Base-by-base conservation (phyloP, 257 asterid species). In the Cordia subcordata region DNA sequence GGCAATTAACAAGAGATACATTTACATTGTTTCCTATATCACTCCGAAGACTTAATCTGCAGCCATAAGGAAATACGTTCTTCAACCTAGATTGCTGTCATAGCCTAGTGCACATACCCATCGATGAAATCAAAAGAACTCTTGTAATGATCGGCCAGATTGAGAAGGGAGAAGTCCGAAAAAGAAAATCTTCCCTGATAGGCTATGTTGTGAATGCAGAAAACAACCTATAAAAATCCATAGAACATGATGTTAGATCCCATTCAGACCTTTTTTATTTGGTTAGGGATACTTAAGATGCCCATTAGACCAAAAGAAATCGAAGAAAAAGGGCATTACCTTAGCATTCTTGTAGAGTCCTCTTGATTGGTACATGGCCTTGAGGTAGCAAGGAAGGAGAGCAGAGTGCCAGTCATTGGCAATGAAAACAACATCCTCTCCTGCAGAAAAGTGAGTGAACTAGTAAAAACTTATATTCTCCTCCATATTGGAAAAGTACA, bases 371-470 rank as follows among this genome's bases (percentile, higher is more conserved):
- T 93, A 93, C 61, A 84, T 70, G 33, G 79, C 62, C 80, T 93
- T 86, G 32, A 89, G 85, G 81, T 86, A 93, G 84, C 99, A 86
- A 0, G 99, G 96, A 62, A 93, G 90, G 71, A 81, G 79, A 66
- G 96, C 87, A 22, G 94, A 82, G 78, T 93, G 99, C 97, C 99
- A 93, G 66, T 93, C 99, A 53, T 93, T 93, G 44, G 97, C 97
- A 56, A 93, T 55, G 72, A 92, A 88, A 78, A 86, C 67, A 72
- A 86, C 91, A 74, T 92, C 90, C 72, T 92, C 99, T 12, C 99
- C 99, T 89, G 54, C 46, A 69, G 35, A 16, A 63, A 65, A 13
- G 60, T 10, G 57, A 32, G 53, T 13, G 39, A 18, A 49, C 38
- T 13, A 10, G 13, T 13, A 45, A 47, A 64, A 45, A 52, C 69